These are phyloP conservation scores for Aspergillus costaricaensis DNA, from an alignment of 2,329 filamentous ascomycete species.

Conservation along the genomic window DNA sequence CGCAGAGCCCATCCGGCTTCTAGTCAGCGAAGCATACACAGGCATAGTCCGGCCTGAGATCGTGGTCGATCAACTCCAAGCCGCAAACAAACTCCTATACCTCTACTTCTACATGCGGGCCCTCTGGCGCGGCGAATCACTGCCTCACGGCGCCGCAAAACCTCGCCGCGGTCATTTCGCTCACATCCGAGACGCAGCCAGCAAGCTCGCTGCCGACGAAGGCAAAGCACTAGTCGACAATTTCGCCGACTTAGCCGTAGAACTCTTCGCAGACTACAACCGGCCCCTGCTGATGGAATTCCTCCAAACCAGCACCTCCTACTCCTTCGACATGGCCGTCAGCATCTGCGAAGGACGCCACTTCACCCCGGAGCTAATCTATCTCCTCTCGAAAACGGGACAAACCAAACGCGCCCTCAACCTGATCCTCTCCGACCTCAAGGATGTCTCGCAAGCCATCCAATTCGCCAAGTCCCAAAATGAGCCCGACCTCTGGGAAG, in stretches of 20 bases:
- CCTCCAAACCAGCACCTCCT: constrained; percentile 78
- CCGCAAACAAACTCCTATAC: constrained; percentile 69
- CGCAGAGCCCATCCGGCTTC: constrained; percentile 77
- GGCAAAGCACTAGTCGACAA: constrained; percentile 74
- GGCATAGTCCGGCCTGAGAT: constrained; percentile 77
- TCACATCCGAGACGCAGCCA: constrained; percentile 43
- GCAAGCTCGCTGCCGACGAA: constrained; percentile 56
- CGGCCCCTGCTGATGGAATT: constrained; percentile 81
- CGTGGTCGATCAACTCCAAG: constrained; percentile 76
- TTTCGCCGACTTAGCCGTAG: constrained; percentile 83
- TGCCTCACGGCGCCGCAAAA: constrained; percentile 42
- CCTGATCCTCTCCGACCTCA: constrained; percentile 90
- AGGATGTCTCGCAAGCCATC: constrained; percentile 89
- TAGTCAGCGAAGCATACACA: constrained; percentile 88
- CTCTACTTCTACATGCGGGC: constrained; percentile 89
- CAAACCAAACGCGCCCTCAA: constrained; percentile 89
- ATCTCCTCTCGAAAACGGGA: constrained; percentile 91
- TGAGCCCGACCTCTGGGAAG: constrained; percentile 91
- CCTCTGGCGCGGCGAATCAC: constrained; percentile 76
- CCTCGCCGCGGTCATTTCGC: constrained; percentile 39
- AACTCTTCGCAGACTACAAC: constrained; percentile 83
- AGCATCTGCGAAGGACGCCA: constrained; percentile 75
- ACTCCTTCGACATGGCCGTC: constrained; percentile 75
- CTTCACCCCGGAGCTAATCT: constrained; percentile 91
- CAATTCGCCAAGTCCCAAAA: constrained; percentile 91